These are phyloP conservation scores for Coniochaeta pulveracea DNA, from an alignment of 2,329 filamentous ascomycete genomes.

Conservation along the genomic window DNA sequence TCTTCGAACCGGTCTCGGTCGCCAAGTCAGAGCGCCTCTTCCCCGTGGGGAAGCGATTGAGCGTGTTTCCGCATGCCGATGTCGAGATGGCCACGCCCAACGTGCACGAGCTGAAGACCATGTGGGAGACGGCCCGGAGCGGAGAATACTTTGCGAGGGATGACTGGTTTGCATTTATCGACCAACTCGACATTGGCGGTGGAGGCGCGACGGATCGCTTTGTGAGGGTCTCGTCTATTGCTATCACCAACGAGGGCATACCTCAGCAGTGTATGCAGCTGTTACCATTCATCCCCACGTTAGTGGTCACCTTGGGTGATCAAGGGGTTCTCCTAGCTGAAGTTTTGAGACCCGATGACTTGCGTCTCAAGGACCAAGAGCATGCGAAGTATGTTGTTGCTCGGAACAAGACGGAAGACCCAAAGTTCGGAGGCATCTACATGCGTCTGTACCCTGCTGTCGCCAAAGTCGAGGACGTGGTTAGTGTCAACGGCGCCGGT, in stretches of 20 bases:
- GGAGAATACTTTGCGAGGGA: slow-evolving; percentile 56
- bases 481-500: slow-evolving; percentile 88
- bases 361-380: slow-evolving; percentile 49
- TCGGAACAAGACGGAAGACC: too few species aligned
- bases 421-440: slow-evolving; percentile 63
- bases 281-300: slow-evolving; percentile 75
- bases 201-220: slow-evolving; percentile 59
- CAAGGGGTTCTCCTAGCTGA: slow-evolving; percentile 67
- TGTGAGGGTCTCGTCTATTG: slow-evolving; percentile 50
- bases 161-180: slow-evolving; percentile 71
- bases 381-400: slow-evolving; percentile 58
- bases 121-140: slow-evolving; percentile 60
- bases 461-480: slow-evolving; percentile 55
- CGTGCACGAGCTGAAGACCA: slow-evolving; percentile 64
- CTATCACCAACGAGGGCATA: slow-evolving; percentile 67
- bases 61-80: slow-evolving; percentile 48
- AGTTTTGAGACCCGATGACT: slow-evolving; percentile 56
- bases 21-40: slow-evolving; percentile 68
- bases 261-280: slow-evolving; percentile 77
- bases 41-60: slow-evolving; percentile 20
- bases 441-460: slow-evolving; percentile 62
- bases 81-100: slow-evolving; percentile 77
- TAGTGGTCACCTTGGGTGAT: slow-evolving; percentile 73
- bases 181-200: slow-evolving; percentile 65
- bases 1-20: slow-evolving; percentile 82